Conservation (phyloP, 495 filamentous ascomycete species). For the Aspergillus steynii region DNA sequence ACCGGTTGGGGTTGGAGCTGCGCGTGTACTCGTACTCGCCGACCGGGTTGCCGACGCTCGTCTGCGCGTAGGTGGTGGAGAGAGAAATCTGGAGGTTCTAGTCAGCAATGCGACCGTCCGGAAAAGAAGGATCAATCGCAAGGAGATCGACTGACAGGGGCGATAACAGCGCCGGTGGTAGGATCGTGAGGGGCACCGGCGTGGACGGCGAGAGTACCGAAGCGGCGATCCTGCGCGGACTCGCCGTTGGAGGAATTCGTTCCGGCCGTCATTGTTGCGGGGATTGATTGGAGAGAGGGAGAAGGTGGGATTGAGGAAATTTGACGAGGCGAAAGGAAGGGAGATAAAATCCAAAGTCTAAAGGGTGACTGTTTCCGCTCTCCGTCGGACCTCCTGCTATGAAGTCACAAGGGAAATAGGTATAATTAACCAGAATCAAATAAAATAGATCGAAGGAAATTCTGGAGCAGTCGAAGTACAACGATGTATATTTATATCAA, state of each 20-base stretch:
- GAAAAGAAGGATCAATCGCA: neutral
- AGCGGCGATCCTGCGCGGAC: constrained; percentile 58
- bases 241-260: constrained; percentile 23
- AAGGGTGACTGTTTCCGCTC: neutral
- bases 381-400: neutral
- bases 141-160: constrained; percentile 54
- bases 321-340: constrained; percentile 1
- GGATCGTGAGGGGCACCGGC: constrained; percentile 89
- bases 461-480: neutral
- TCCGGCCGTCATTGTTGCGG: constrained; percentile 22
- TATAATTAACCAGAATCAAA: constrained; percentile 2
- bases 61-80: constrained; percentile 91
- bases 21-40: constrained; percentile 89
- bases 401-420: neutral
- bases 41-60: constrained; percentile 77
- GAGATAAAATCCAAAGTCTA: neutral
- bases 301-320: neutral
- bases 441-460: neutral
- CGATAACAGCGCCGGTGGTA: constrained; percentile 90
- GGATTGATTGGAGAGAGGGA: neutral
- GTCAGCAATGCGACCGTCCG: constrained; percentile 16
- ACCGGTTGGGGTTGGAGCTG: constrained; percentile 89
- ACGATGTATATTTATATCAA: neutral
- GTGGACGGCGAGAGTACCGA: constrained; percentile 93
- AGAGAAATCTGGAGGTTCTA: constrained; percentile 70